Conservation (phyloP, 805 yeast genomes). For the Suhomyces sp. region DNA sequence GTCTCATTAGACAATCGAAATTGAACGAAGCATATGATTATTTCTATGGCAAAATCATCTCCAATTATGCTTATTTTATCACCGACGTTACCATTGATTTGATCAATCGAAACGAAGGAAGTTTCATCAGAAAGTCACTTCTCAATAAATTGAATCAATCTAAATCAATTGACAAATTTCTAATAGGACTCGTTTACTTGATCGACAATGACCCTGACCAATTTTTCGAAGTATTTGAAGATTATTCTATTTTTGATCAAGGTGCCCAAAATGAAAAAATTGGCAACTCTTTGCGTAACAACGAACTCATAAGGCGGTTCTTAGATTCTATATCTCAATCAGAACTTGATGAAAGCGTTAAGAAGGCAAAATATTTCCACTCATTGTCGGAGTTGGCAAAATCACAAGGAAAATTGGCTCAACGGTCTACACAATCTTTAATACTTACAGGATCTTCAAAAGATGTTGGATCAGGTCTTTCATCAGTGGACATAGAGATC, state of each 20-base stretch:
- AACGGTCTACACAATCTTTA: constrained; percentile 2
- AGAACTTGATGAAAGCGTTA: constrained; percentile 11
- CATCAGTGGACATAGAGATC: constrained; percentile 10
- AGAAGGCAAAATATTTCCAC: constrained; percentile 30
- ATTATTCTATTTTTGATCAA: constrained; percentile 20
- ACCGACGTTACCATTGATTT: constrained; percentile 34
- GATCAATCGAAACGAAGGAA: constrained; percentile 32
- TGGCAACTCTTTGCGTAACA: constrained; percentile 15
- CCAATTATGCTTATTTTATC: constrained; percentile 28
- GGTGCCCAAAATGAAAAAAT: constrained; percentile 7
- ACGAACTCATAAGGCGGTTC: constrained; percentile 19
- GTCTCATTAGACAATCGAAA: constrained; percentile 16
- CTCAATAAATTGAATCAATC: constrained; percentile 15
- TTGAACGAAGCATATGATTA: constrained; percentile 29
- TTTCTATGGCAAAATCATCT: constrained; percentile 18
- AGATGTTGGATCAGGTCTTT: constrained; percentile 6
- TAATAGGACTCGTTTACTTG: constrained; percentile 35
- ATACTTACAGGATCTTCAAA: constrained; percentile 8
- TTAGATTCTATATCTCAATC: constrained; percentile 19
- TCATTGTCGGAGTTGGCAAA: constrained; percentile 26
- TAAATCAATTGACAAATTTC: constrained; percentile 25
- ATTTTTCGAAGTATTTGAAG: constrained; percentile 22
- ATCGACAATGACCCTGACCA: constrained; percentile 26
- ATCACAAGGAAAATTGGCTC: constrained; percentile 13
- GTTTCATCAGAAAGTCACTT: constrained; percentile 43